Evolutionary conservation across 2,329 filamentous ascomycete species (phyloP), one percentile per base, ranked within the genome.

Genomic region (Exophiala viscosa): DNA sequence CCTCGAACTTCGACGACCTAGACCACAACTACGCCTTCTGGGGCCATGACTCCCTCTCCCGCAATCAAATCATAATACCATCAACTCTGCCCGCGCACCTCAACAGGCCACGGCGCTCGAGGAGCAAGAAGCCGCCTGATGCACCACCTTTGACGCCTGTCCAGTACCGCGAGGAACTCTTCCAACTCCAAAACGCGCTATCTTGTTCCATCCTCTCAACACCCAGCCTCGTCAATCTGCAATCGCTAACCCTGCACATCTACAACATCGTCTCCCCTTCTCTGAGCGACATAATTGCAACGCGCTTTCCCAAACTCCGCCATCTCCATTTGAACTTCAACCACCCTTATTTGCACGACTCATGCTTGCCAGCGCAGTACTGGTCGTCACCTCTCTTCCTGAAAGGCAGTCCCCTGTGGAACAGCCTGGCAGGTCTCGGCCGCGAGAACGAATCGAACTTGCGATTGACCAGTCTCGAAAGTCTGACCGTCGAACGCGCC

Each of bases 281-380:
- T 4, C 44, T 62, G 62, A 64, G 65, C 14, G 65, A 65, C 32
- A 60, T 67, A 35, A 53, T 70, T n/a, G 63, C 67, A 45, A 47
- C 54, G 3, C 54, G 63, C 10, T 62, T 67, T 10, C 63, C 67
- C n/a, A 55, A 54, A 36, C 58, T 70, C 38, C 64, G 61, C 5
- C 61, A 67, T 51, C 60, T 70, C n/a, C 65, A 63, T 10, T 57
- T 70, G 43, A 66, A 66, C 18, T 69, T 70, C 50, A 65, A 64
- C 35, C 68, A 70, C 53, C 64, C 62, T 2, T 66, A 69, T 34
- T 62, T 70, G 31, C 63, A 68, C 34, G 66, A 69, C 33, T 58
- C 61, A 3, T 57, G 58, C 18, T 62, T 68, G 32, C 62, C 62
- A 33, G 60, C 63, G 5, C 61, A 50, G 6, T 64, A 65, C 31